Evolutionary conservation across 2,329 filamentous ascomycete genomes (phyloP).

Genomic region (Curvularia spicifera): DNA sequence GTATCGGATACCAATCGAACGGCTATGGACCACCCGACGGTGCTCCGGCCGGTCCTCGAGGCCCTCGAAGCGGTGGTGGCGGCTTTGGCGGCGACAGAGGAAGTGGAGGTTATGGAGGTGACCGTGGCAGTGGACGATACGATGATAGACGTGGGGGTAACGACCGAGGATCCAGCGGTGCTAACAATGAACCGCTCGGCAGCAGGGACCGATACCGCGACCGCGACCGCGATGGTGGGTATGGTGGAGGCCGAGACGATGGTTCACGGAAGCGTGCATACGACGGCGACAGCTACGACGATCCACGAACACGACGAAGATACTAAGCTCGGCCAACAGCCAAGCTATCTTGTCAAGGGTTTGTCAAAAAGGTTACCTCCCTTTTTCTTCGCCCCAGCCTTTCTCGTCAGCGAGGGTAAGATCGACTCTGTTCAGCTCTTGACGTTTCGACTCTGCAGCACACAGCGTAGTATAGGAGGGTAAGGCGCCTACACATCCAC

Average conservation of each 20-base stretch:
- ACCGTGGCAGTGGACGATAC: conserved; percentile 35
- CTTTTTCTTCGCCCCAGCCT: conserved; percentile 42
- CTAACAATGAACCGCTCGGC: conserved; percentile 84
- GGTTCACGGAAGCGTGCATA: conserved; percentile 56
- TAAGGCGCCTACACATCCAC: conserved; percentile 25
- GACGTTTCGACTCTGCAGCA: conserved; percentile 25
- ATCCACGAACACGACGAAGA: conserved; percentile 67
- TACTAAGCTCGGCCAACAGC: conserved; percentile 55
- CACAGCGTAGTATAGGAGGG: conserved; percentile 28
- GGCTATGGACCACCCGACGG: conserved; percentile 55
- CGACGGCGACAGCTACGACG: conserved; percentile 81
- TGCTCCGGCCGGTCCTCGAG: conserved; percentile 57
- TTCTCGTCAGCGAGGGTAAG: conserved; percentile 48
- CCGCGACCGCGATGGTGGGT: conserved; percentile 36
- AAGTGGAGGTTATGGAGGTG: conserved; percentile 24
- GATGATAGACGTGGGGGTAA: conserved; percentile 25
- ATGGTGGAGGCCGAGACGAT: conserved; percentile 42
- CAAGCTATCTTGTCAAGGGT: conserved; percentile 37
- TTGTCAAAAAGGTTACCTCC: conserved; percentile 49
- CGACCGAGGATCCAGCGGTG: conserved; percentile 64
- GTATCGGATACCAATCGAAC: conserved; percentile 53
- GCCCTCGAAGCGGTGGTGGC: conserved; percentile 50
- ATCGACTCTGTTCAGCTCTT: conserved; percentile 29
- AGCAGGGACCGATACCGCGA: conserved; percentile 57
- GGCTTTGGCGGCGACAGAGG: conserved; percentile 46